Percentiles rank a stretch among this genome's conserved stretches.
Conservation (phyloP, 148 eudicot species). For the Simmondsia chinensis region DNA sequence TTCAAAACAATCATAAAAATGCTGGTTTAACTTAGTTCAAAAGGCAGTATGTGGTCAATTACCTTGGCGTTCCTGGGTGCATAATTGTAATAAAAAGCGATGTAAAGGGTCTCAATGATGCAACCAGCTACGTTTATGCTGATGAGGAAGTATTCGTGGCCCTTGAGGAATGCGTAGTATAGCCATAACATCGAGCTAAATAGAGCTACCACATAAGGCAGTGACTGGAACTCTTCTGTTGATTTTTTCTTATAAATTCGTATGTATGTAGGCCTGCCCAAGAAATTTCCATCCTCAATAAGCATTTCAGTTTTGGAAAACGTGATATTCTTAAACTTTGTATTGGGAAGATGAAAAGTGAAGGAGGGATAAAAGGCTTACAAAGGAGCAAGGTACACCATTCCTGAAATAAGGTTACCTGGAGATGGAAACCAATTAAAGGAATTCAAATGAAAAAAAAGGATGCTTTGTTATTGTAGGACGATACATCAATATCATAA, state of each 20-base stretch:
- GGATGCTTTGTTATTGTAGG: too few relatives aligned
- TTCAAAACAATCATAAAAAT: too few relatives aligned
- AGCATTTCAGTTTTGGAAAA: background rate
- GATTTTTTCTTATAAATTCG: conserved; percentile 51
- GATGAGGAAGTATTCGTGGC: conserved; percentile 35
- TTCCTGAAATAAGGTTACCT: conserved; percentile 60
- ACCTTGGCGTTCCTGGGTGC: conserved; percentile 47
- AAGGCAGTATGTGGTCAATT: too few relatives aligned
- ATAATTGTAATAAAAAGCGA: conserved; percentile 30
- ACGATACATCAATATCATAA: too few relatives aligned
- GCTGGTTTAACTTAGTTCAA: too few relatives aligned
- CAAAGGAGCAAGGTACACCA: conserved; percentile 70
- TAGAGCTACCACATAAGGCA: conserved; percentile 58
- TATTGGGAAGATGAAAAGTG: background rate
- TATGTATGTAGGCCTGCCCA: conserved; percentile 49
- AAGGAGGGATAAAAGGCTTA: conserved; percentile 20
- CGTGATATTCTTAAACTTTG: background rate
- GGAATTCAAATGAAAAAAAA: too few relatives aligned
- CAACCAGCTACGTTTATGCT: conserved; percentile 53
- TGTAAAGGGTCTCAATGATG: conserved; percentile 43
- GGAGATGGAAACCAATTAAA: conserved; percentile 11
- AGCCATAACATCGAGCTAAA: conserved; percentile 76
- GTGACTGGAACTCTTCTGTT: conserved; percentile 42
- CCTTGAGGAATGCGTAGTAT: conserved; percentile 50
- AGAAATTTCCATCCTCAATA: background rate